Evolutionary conservation across 306 rosid genomes (phyloP).

Genomic region (Carpinus fangiana): DNA sequence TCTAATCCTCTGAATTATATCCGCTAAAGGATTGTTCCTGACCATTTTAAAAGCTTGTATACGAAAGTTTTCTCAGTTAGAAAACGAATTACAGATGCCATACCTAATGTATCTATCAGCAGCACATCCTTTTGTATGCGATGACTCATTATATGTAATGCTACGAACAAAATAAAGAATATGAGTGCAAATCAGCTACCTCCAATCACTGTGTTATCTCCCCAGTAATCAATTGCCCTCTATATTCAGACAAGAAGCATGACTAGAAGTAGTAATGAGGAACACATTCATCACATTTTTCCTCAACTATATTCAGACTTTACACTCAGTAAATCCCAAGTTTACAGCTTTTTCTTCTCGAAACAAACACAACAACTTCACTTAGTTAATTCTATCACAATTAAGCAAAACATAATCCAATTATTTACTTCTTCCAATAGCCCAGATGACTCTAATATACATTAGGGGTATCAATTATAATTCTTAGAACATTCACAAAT

Average conservation of each 20-base stretch:
- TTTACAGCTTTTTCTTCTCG: neutral
- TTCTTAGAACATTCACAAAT: neutral
- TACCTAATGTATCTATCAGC: neutral
- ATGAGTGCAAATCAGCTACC: neutral
- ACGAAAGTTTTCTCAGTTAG: neutral
- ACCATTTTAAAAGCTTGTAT: neutral
- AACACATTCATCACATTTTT: neutral
- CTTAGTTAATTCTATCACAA: neutral
- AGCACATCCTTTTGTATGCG: neutral
- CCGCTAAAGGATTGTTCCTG: neutral
- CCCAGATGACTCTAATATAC: neutral
- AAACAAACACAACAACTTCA: neutral
- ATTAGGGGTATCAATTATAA: neutral
- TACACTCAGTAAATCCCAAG: neutral
- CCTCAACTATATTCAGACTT: neutral
- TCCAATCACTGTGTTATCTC: neutral
- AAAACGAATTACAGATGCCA: neutral
- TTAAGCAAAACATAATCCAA: conserved; percentile 1
- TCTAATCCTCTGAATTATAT: neutral
- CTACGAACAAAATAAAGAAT: neutral
- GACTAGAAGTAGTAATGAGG: neutral
- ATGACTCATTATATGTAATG: neutral
- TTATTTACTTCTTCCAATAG: neutral
- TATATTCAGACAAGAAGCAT: neutral
- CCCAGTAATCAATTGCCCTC: neutral